Evolutionary conservation across 2,329 filamentous ascomycete species (phyloP), one percentile per base, ranked within the genome.

Genomic region (Cytospora chrysosperma): DNA sequence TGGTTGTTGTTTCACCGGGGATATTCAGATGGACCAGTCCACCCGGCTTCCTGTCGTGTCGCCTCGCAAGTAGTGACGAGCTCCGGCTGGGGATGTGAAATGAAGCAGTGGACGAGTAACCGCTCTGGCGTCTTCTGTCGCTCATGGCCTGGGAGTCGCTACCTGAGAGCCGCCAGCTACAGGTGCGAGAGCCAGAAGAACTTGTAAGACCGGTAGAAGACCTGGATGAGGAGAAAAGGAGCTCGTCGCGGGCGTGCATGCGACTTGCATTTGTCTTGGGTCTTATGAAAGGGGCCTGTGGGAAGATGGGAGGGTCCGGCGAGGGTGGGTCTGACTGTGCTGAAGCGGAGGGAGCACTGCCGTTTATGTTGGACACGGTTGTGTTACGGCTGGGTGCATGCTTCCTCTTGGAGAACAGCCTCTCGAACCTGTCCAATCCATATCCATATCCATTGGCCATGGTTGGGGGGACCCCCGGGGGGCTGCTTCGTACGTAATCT

Each of bases 161-260:
- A 27, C 55, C 37, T 15, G 61, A 58, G 15, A 56, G 43, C 10
- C 57, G 52, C 30, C 56, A 55, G 58, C 61, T 64, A 27, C 57
- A 40, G 15, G 57, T 51, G 2, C 40, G 53, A 19, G 64, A 66
- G n/a, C 34, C n/a, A 12, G 64, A 64, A 9, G 64, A 59, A 58
- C 52, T 59, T 54, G 54, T 56, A 5, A 30, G 57, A 34, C 47
- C 61, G 51, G 54, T 30, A 12, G 64, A 63, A 12, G 64, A 63
- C 9, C 53, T 54, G 19, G 60, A 50, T 17, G 60, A 53, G 9
- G 57, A 32, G 40, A 61, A 24, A 56, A 65, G 19, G 67, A 54
- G 8, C 69, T 82, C 82, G 55, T 85, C 80, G 55, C 85, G 78
- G n/a, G 85, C 83, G 54, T 79, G 74, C 85, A 87, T 87, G 59